Percentiles rank a stretch among this genome's conserved stretches.
Conservation (phyloP, 306 rosid genomes). For the Abrus precatorius region DNA sequence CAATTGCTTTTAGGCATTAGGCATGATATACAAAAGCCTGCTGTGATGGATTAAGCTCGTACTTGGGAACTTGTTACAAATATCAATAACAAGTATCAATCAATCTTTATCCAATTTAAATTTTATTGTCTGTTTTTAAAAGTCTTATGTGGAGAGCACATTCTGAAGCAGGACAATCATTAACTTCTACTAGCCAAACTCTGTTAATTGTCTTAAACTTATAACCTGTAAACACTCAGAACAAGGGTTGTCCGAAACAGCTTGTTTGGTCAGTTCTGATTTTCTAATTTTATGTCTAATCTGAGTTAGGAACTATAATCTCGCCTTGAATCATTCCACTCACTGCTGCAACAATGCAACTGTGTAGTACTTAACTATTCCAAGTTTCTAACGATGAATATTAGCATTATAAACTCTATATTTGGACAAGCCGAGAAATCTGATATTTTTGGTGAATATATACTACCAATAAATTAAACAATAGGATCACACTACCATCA, state of each 20-base stretch:
- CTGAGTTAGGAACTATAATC: constrained; percentile 19
- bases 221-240: not conserved
- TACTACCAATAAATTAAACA: not conserved
- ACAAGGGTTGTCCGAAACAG: not conserved
- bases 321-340: constrained; percentile 8
- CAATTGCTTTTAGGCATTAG: not conserved
- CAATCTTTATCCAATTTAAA: constrained; percentile 11
- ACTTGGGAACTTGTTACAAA: not conserved
- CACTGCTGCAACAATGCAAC: not conserved
- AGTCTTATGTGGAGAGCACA: not conserved
- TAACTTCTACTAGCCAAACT: constrained; percentile 22
- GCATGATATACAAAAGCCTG: constrained; percentile 6
- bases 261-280: constrained; percentile 10
- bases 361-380: not conserved
- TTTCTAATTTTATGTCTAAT: constrained; percentile 4
- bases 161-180: not conserved
- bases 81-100: not conserved
- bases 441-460: not conserved
- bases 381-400: not conserved
- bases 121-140: not conserved
- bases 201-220: not conserved
- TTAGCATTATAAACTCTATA: constrained; percentile 9
- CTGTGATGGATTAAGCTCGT: not conserved
- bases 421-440: not conserved
- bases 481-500: not conserved